Evolutionary conservation across 495 filamentous ascomycete species (phyloP).

Genomic region (Astrocystis sublimbata): DNA sequence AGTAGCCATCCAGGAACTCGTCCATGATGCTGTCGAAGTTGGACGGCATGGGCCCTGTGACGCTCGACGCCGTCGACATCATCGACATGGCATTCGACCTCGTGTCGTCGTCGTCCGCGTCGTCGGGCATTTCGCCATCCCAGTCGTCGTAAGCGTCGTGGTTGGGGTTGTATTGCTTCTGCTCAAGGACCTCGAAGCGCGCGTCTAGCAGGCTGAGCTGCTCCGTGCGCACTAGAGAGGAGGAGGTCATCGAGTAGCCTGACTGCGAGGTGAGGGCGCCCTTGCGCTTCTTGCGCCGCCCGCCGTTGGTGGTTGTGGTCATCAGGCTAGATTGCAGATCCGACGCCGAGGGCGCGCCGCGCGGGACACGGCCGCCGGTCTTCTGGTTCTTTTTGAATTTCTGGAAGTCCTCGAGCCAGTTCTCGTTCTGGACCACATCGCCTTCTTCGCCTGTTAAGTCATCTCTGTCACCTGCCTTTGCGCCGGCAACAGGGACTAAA

Average conservation of each 20-base stretch:
- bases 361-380: constrained; percentile 38
- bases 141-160: constrained; percentile 59
- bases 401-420: constrained; percentile 87
- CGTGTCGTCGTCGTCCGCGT: constrained; percentile 52
- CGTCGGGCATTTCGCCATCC: too few relatives aligned
- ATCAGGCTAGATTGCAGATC: constrained; percentile 72
- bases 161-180: constrained; percentile 72
- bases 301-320: constrained; percentile 73
- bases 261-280: constrained; percentile 87
- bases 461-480: constrained; percentile 25
- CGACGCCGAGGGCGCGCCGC: constrained; percentile 51
- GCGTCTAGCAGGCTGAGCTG: constrained; percentile 83
- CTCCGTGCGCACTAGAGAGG: constrained; percentile 83
- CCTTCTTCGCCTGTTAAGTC: constrained; percentile 33
- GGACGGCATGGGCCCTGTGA: constrained; percentile 57
- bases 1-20: constrained; percentile 82
- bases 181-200: constrained; percentile 88
- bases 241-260: constrained; percentile 95
- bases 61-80: constrained; percentile 51
- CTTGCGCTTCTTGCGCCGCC: constrained; percentile 83
- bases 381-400: constrained; percentile 82
- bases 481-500: constrained; percentile 39
- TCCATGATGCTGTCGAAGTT: constrained; percentile 92
- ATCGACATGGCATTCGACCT: constrained; percentile 38
- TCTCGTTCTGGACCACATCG: constrained; percentile 52